These are phyloP conservation scores for Fraxinus cuspidata DNA, from an alignment of 257 asterid genomes.

Conservation along the genomic window DNA sequence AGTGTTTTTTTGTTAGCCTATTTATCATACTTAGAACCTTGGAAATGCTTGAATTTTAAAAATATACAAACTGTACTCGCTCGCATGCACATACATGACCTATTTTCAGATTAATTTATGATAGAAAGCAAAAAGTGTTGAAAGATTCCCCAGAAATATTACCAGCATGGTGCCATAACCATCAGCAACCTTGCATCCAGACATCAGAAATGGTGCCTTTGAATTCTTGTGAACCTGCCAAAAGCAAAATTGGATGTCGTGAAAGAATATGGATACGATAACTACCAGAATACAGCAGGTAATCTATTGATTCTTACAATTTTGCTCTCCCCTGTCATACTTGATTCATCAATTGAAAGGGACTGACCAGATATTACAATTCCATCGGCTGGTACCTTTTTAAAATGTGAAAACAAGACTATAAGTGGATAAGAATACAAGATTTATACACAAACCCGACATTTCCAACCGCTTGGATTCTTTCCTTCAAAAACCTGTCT, in stretches of 20 bases:
- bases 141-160: slow-evolving; percentile 25
- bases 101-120: slow-evolving; percentile 10
- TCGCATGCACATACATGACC: background rate
- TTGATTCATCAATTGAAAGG: slow-evolving; percentile 90
- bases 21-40: slow-evolving; percentile 1
- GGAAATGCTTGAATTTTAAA: background rate
- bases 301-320: slow-evolving; percentile 55
- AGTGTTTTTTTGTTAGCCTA: background rate
- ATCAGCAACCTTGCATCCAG: slow-evolving; percentile 98
- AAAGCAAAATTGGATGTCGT: slow-evolving; percentile 17
- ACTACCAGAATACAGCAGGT: slow-evolving; percentile 15
- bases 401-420: slow-evolving; percentile 24
- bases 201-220: slow-evolving; percentile 81
- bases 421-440: slow-evolving; percentile 13
- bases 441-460: background rate
- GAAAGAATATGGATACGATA: slow-evolving; percentile 19
- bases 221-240: slow-evolving; percentile 82
- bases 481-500: slow-evolving; percentile 1
- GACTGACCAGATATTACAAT: slow-evolving; percentile 75
- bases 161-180: slow-evolving; percentile 98
- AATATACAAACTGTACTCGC: background rate
- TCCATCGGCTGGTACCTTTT: slow-evolving; percentile 96
- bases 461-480: background rate
- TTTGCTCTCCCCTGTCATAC: slow-evolving; percentile 99
- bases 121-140: slow-evolving; percentile 4